phyloP scores from a whole-genome alignment of 2,329 filamentous ascomycete species.

The Diaporthe longicolla region DNA sequence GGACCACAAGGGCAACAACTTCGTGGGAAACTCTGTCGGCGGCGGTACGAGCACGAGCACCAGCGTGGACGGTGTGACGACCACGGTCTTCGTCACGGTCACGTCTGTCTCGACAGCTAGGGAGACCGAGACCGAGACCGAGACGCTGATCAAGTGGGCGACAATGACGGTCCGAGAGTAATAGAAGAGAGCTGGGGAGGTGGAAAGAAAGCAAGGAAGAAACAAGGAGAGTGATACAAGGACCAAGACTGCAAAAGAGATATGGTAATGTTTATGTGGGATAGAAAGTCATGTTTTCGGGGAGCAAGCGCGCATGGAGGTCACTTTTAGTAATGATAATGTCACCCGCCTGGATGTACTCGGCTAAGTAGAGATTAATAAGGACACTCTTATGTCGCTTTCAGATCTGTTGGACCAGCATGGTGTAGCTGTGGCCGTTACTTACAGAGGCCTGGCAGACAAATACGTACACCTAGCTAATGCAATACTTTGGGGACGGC shows the following conservation, averaged over 20 bases:
- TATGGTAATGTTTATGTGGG: conserved; percentile 32
- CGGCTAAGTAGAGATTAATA: not conserved
- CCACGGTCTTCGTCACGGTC: conserved; percentile 41
- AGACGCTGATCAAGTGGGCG: conserved; percentile 28
- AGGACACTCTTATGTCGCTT: not conserved
- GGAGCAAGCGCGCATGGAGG: conserved; percentile 1
- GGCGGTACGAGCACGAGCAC: conserved; percentile 39
- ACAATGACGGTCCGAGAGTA: conserved; percentile 24
- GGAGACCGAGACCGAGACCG: conserved; percentile 39
- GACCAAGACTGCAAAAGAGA: conserved; percentile 2
- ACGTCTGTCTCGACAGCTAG: conserved; percentile 37
- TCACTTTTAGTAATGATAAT: conserved; percentile 20
- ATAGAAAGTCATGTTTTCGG: not conserved
- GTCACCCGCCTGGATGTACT: conserved; percentile 3
- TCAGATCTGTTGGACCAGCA: not conserved
- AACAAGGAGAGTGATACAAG: not conserved
- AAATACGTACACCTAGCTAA: no score
- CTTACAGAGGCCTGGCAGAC: no score
- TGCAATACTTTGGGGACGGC: no score
- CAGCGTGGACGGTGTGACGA: conserved; percentile 24
- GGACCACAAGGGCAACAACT: conserved; percentile 17
- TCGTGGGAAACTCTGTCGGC: conserved; percentile 20
- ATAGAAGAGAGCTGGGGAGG: not conserved
- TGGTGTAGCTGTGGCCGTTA: no score
- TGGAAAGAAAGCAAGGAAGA: not conserved